A percentile compares a stretch with the other conserved stretches of the same genome.
Conservation (phyloP, 2,329 filamentous ascomycete genomes). For the Teratosphaeriaceae sp. region DNA sequence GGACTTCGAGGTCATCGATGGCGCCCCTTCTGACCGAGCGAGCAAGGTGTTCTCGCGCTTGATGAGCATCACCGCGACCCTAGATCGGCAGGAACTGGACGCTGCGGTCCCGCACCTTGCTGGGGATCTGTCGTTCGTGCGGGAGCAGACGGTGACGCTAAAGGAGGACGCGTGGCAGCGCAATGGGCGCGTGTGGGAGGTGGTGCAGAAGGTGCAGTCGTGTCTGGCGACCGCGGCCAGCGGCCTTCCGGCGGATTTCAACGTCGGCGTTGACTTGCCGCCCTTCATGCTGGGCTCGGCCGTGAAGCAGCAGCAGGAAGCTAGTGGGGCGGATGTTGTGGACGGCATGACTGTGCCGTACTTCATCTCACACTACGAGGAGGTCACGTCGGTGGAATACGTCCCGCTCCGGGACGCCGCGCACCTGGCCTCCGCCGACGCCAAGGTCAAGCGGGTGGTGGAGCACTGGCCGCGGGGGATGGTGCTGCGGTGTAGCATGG, state of each 20-base stretch:
- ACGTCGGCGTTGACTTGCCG: slow-evolving; percentile 17
- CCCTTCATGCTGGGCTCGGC: slow-evolving; percentile 8
- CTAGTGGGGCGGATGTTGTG: background rate
- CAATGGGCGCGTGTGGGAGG: slow-evolving; percentile 11
- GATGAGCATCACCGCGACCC: background rate
- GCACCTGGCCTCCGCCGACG: background rate
- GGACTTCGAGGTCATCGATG: slow-evolving; percentile 1
- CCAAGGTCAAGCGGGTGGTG: background rate
- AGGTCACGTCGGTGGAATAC: slow-evolving; percentile 15
- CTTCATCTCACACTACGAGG: slow-evolving; percentile 24
- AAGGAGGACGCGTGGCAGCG: slow-evolving; percentile 6
- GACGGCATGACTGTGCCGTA: slow-evolving; percentile 15
- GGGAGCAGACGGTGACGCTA: background rate
- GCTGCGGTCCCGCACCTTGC: slow-evolving; percentile 16
- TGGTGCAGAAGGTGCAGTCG: slow-evolving; percentile 13
- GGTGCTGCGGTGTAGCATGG: slow-evolving; percentile 5
- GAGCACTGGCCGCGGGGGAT: slow-evolving; percentile 7
- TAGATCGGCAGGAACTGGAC: slow-evolving; percentile 4
- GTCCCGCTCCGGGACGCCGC: background rate
- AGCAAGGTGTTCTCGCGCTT: background rate
- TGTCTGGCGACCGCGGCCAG: slow-evolving; percentile 11
- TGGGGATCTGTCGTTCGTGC: slow-evolving; percentile 18
- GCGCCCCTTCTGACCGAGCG: background rate
- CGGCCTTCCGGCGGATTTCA: slow-evolving; percentile 12
- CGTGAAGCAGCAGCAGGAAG: background rate